Percentiles rank a stretch among this genome's conserved stretches.
Evolutionary conservation across 306 rosid species (phyloP).

Genomic region (Urtica urens): DNA sequence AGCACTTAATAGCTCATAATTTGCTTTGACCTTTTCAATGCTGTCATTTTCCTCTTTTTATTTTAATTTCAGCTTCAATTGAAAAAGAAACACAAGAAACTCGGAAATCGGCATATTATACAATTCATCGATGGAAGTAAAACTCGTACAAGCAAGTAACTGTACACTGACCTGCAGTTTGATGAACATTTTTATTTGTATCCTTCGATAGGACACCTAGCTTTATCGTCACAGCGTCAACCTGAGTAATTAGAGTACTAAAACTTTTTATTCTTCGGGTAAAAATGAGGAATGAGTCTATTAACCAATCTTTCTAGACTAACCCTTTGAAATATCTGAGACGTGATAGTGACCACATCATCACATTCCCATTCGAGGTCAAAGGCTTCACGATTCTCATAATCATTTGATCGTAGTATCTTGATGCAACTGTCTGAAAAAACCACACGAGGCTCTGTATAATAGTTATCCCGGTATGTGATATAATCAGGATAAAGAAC

Average conservation of each 20-base stretch:
- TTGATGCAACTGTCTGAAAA: constrained; percentile 54
- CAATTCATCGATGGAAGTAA: too few species aligned
- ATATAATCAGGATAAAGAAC: constrained; percentile 78
- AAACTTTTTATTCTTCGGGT: constrained; percentile 13
- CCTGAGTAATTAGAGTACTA: constrained; percentile 38
- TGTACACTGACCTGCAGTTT: constrained; percentile 48
- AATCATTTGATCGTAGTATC: constrained; percentile 39
- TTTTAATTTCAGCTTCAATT: too few species aligned
- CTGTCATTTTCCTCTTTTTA: too few species aligned
- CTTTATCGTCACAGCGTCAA: constrained; percentile 44
- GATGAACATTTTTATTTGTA: constrained; percentile 23
- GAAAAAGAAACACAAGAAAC: background rate
- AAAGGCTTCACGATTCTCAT: constrained; percentile 29
- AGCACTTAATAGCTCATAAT: too few species aligned
- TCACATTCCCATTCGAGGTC: constrained; percentile 61
- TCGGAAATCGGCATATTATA: constrained; percentile 5
- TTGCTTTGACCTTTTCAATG: too few species aligned
- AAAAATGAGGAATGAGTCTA: constrained; percentile 5
- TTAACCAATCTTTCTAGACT: constrained; percentile 29
- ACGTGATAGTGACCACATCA: constrained; percentile 46
- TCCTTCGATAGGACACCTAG: constrained; percentile 46
- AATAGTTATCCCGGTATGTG: constrained; percentile 55
- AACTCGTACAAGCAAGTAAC: too few species aligned
- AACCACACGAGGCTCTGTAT: constrained; percentile 37
- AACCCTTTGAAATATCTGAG: constrained; percentile 56